Evolutionary conservation across 768 basidiomycete species (phyloP), one percentile per base, ranked within the genome.

Genomic region (Suillus sp.): DNA sequence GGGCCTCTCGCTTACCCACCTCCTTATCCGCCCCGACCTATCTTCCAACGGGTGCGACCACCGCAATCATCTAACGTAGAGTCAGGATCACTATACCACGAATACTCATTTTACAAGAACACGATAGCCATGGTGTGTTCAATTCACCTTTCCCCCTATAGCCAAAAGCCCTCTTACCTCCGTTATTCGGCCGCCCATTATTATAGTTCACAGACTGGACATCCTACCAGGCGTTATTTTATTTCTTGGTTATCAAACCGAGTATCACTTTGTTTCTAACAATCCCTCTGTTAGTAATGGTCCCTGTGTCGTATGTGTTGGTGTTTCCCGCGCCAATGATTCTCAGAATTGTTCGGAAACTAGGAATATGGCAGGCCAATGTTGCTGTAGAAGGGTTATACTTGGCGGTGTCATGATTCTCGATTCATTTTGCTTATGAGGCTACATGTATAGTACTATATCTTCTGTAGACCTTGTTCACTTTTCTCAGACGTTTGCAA

Each of bases 241-340:
- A 94, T 73, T 94, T 94, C 77, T 83, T 94, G 64, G 90, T 93
- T 57, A 87, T 94, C 79, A 94, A 94, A 72, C 91, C 92, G 2
- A 81, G 85, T 35, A 90, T 93, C 73, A 92, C 91, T 1, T 74
- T 94, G 32, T 77, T 89, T 20, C 77, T 93, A 40, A 82, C 84
- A 6, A 72, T 91, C 16, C 67, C 78, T 25, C 71, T 91, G 57
- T 43, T 91, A 18, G 75, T 84, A 16, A 64, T 91, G 62, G 83
- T 87, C 27, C 77, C 91, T 0, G 81, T 89, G 1, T 76, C 83
- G 20, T 75, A 91, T 13, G 73, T 82, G 34, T 78, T 92, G 3
- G 72, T 93, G 7, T 62, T 90, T 20, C 89, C 92, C 11, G 88
- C 87, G 0, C 92, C 92, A 2, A 78, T 87, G 30, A 81, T 86